Base-by-base conservation (phyloP, 169 alveolate species). In the Eimeria necatrix region DNA sequence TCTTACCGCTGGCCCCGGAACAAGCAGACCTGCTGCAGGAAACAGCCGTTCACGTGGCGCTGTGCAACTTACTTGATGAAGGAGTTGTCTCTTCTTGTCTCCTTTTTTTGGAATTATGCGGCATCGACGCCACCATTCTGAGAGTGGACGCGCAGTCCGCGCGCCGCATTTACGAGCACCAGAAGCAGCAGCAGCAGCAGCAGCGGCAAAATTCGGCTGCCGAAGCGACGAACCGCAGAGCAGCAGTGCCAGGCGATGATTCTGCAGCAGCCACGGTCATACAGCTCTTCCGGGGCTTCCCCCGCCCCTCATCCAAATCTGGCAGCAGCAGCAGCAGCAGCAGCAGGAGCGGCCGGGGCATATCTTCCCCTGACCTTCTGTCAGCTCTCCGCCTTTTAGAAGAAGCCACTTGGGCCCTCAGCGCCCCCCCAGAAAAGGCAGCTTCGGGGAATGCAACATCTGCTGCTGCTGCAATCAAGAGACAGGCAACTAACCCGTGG, bases 361-460 rank as follows among this genome's bases (percentile, higher is more conserved):
- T 92, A 1, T 92, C 95, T 3, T 92, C 95, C 41, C 95, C 96
- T 3, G 95, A 86, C 59, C 86, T 96, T 91, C 61, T 96, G 84
- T 84, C 94, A 53, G 96, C 96, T 0, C 89, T 96, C 61, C 78
- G 97, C 32, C 96, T 96, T 96, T 95, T 96, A 53, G 98, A 96
- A 81, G 97, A 96, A 26, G 97, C 97, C 22, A 97, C 98, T 32
- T 97, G 98, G 98, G 97, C 97, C 14, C 68, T 93, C 7, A 97
- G 96, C 78, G 96, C 64, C 60, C 95, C 78, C 53, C 93, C 94
- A 51, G 95, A 60, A 85, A 68, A 48, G n/a, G 94, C 83, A 48
- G 71, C 94, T 18, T 70, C 64, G 46, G 64, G 56, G 53, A 9
- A 14, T n/a, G 68, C 61, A 16, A 3, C 56, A 9, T n/a, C 81